phyloP scores from a whole-genome alignment of 345 rosid genomes.

The Linum usitatissimum region DNA sequence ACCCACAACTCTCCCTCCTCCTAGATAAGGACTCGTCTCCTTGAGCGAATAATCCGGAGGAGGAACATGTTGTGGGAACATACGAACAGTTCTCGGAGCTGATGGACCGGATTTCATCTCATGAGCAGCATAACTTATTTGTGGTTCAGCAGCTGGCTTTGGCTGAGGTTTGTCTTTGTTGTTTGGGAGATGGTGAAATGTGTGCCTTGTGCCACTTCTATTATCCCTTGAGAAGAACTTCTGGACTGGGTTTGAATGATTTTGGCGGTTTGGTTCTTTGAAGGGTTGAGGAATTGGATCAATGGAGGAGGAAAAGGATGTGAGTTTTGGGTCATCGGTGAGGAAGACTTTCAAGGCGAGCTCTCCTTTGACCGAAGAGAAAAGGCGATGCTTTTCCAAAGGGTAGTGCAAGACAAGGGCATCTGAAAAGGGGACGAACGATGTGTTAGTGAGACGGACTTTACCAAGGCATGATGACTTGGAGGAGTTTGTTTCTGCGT shows the following conservation, averaged over 20 bases:
- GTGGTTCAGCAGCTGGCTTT: slow-evolving; percentile 19
- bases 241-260: slow-evolving; percentile 8
- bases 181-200: slow-evolving; percentile 75
- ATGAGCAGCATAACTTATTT: slow-evolving; percentile 35
- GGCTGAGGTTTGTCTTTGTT: slow-evolving; percentile 25
- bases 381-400: slow-evolving; percentile 74
- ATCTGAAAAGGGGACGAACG: slow-evolving; percentile 79
- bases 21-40: slow-evolving; percentile 29
- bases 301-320: slow-evolving; percentile 20
- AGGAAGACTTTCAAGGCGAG: slow-evolving; percentile 78
- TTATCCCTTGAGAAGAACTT: slow-evolving; percentile 5
- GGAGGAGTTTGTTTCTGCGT: slow-evolving; percentile 32
- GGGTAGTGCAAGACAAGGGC: slow-evolving; percentile 87
- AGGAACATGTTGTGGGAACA: slow-evolving; percentile 49
- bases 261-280: too few relatives aligned
- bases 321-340: slow-evolving; percentile 57
- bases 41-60: slow-evolving; percentile 24
- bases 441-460: slow-evolving; percentile 61
- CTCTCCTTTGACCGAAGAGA: slow-evolving; percentile 72
- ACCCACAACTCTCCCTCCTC: slow-evolving; percentile 28
- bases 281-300: too few relatives aligned
- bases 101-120: slow-evolving; percentile 49
- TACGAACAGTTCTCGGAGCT: slow-evolving; percentile 61
- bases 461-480: slow-evolving; percentile 79
- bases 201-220: slow-evolving; percentile 33